Conservation (phyloP, 352 stramenopile genomes). For the Phytopythium cucurbitacearum region DNA sequence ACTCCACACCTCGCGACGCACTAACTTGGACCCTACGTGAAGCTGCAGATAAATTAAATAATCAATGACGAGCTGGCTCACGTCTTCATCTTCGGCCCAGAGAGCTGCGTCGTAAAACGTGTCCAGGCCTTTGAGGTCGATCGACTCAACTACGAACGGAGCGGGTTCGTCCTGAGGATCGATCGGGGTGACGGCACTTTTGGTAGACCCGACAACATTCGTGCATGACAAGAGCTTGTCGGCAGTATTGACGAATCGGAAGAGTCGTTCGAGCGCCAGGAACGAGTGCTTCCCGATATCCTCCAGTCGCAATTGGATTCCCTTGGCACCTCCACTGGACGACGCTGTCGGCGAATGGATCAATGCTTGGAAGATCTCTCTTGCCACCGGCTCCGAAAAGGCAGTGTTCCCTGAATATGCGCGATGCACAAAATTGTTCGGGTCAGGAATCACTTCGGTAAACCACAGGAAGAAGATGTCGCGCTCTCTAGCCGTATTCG, state of each 20-base stretch:
- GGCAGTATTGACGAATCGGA: conserved; percentile 60
- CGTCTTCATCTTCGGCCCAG: conserved; percentile 24
- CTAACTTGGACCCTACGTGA: conserved; percentile 64
- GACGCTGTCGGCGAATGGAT: conserved; percentile 17
- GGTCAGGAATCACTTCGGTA: conserved; percentile 52
- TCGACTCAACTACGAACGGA: conserved; percentile 51
- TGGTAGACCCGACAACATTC: conserved; percentile 5
- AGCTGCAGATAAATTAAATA: conserved; percentile 72
- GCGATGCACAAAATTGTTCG: conserved; percentile 67
- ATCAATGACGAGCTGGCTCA: conserved; percentile 52
- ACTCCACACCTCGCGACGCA: conserved; percentile 62
- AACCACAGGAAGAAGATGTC: conserved; percentile 81
- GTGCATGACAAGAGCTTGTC: conserved; percentile 32
- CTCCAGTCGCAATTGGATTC: conserved; percentile 44
- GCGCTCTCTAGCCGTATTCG: conserved; percentile 28
- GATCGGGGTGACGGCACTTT: background rate
- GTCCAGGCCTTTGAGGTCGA: conserved; percentile 57
- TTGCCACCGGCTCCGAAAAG: conserved; percentile 41
- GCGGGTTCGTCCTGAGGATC: conserved; percentile 15
- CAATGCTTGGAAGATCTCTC: conserved; percentile 47
- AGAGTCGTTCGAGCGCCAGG: conserved; percentile 50
- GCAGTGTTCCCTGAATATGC: conserved; percentile 57
- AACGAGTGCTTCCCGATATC: conserved; percentile 53
- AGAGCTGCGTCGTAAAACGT: conserved; percentile 53
- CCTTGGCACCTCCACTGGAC: conserved; percentile 7